A percentile compares a stretch with the other conserved stretches of the same genome.
Evolutionary conservation across 1,284 basidiomycete species (phyloP).

Genomic region (Puccinia sorghi): DNA sequence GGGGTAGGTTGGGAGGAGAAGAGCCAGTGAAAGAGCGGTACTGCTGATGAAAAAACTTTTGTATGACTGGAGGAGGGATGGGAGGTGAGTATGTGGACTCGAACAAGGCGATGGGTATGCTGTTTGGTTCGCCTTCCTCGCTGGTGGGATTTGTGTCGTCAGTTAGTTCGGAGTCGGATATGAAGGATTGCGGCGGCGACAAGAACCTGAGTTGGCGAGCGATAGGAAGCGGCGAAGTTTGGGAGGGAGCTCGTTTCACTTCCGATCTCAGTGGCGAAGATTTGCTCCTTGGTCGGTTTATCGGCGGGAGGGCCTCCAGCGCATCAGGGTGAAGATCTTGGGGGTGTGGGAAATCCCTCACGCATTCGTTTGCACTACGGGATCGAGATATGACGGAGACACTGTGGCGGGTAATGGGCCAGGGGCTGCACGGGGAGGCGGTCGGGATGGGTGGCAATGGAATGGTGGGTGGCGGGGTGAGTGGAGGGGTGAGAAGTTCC

Average conservation of each 20-base stretch:
- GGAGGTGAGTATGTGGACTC: constrained; percentile 22
- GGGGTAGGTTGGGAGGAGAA: neutral
- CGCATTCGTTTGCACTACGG: neutral
- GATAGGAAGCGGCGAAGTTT: neutral
- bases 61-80: neutral
- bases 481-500: constrained; percentile 24
- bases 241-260: neutral
- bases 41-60: constrained; percentile 14
- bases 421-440: too few relatives aligned
- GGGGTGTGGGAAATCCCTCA: neutral
- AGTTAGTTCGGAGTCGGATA: constrained; percentile 16
- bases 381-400: constrained; percentile 18
- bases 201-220: neutral
- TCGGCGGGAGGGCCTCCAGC: neutral
- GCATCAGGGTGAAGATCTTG: neutral
- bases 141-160: constrained; percentile 30
- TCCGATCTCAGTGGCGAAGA: constrained; percentile 28
- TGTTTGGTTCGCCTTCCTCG: neutral
- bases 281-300: constrained; percentile 23
- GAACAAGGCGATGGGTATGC: constrained; percentile 7
- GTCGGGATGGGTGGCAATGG: too few relatives aligned
- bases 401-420: too few relatives aligned
- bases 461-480: constrained; percentile 24
- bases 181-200: neutral
- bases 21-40: neutral